Evolutionary conservation across 2,329 filamentous ascomycete species (phyloP).

Genomic region (Plectosphaerella plurivora): DNA sequence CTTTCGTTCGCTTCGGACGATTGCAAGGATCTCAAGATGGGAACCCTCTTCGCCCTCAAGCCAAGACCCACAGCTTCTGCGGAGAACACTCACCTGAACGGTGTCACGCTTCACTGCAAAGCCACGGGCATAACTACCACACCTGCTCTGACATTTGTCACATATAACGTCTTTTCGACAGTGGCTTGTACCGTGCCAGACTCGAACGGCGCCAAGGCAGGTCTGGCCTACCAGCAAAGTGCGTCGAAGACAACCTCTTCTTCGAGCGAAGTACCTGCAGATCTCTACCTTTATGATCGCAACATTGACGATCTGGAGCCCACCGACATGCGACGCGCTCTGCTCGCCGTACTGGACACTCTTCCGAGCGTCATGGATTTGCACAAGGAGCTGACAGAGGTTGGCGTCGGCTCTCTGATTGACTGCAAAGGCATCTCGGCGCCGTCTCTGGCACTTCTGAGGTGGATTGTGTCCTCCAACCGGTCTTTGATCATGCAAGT

Average conservation of each 20-base stretch:
- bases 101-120: slow-evolving; percentile 9
- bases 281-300: slow-evolving; percentile 39
- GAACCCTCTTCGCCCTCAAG: too few relatives aligned
- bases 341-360: slow-evolving; percentile 47
- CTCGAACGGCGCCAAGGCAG: not conserved
- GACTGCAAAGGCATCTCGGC: slow-evolving; percentile 54
- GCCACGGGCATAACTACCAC: not conserved
- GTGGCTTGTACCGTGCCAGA: too few relatives aligned
- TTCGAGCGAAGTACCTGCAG: not conserved
- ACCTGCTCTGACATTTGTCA: not conserved
- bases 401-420: slow-evolving; percentile 33
- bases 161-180: not conserved
- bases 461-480: slow-evolving; percentile 90
- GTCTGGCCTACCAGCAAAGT: not conserved
- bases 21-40: too few relatives aligned
- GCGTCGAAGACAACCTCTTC: not conserved
- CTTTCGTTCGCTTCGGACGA: not conserved
- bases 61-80: too few relatives aligned
- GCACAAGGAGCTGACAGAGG: slow-evolving; percentile 38
- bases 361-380: slow-evolving; percentile 60
- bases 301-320: slow-evolving; percentile 53
- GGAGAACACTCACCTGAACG: too few relatives aligned
- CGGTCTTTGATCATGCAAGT: slow-evolving; percentile 81
- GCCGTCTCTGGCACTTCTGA: slow-evolving; percentile 62
- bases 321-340: slow-evolving; percentile 38